These are phyloP conservation scores for Allium cepa DNA, from an alignment of 106 monocot genomes.

Conservation along the genomic window DNA sequence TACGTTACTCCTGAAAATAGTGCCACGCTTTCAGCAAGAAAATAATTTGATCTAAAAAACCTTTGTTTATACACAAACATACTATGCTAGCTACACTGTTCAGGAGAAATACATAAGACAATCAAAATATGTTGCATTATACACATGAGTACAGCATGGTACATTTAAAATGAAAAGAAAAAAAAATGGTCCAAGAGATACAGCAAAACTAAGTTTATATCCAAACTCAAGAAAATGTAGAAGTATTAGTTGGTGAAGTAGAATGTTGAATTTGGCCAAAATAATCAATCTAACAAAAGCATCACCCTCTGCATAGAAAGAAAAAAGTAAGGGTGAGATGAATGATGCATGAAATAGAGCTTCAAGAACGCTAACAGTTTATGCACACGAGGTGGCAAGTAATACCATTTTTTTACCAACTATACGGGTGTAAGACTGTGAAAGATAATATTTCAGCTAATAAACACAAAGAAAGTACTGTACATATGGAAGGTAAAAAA, in stretches of 20 bases:
- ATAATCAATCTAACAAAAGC: conserved; percentile 14
- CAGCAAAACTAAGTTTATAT: conserved; percentile 31
- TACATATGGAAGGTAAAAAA: too few relatives aligned
- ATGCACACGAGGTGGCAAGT: too few relatives aligned
- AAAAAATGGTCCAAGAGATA: conserved; percentile 49
- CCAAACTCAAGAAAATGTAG: conserved; percentile 40
- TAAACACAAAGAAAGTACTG: too few relatives aligned
- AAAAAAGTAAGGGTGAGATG: too few relatives aligned
- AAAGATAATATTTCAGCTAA: too few relatives aligned
- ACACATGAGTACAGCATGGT: conserved; percentile 56
- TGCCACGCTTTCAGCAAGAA: conserved; percentile 39
- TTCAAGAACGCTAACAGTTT: too few relatives aligned
- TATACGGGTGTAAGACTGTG: too few relatives aligned
- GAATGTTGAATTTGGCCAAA: conserved; percentile 19
- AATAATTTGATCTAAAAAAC: conserved; percentile 15
- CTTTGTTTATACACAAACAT: conserved; percentile 28
- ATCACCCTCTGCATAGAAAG: conserved; percentile 2
- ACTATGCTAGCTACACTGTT: conserved; percentile 26
- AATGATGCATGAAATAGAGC: too few relatives aligned
- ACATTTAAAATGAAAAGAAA: conserved; percentile 42
- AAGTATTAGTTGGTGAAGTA: conserved; percentile 23
- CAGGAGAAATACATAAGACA: conserved; percentile 36
- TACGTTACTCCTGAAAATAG: conserved; percentile 24
- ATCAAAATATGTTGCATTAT: conserved; percentile 39
- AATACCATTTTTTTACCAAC: too few relatives aligned